These are phyloP conservation scores for Acidiella bohemica DNA, from an alignment of 495 filamentous ascomycete genomes.

Conservation along the genomic window DNA sequence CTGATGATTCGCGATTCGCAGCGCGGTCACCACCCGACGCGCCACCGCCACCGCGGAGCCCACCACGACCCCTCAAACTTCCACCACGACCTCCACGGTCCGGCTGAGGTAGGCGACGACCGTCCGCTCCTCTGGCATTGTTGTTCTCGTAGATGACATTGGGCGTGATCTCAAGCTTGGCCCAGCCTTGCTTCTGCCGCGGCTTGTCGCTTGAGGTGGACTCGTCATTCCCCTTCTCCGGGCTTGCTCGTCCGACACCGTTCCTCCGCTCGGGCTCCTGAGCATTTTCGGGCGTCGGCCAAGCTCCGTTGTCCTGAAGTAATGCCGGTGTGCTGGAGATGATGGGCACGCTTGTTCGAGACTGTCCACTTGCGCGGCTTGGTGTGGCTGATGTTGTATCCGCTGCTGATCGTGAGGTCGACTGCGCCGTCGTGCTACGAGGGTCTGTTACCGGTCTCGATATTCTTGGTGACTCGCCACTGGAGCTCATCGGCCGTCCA, in stretches of 20 bases:
- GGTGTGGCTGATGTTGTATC: neutral
- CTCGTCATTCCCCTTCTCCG: conserved; percentile 33
- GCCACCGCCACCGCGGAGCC: conserved; percentile 29
- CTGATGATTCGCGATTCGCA: too few species aligned
- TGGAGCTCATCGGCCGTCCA: too few species aligned
- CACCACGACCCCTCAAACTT: conserved; percentile 19
- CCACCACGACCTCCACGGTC: conserved; percentile 9
- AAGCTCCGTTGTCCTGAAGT: conserved; percentile 60
- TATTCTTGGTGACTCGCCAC: too few species aligned
- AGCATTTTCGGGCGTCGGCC: conserved; percentile 81
- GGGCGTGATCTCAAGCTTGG: conserved; percentile 54
- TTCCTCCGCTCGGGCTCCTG: conserved; percentile 60
- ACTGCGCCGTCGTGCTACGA: too few species aligned
- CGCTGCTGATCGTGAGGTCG: neutral
- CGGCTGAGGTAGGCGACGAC: conserved; percentile 2
- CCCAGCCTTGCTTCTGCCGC: conserved; percentile 32
- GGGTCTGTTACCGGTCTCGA: too few species aligned
- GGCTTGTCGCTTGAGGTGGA: conserved; percentile 26
- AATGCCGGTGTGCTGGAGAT: conserved; percentile 41
- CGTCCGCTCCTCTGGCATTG: conserved; percentile 16
- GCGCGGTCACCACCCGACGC: too few species aligned
- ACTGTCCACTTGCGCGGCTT: neutral
- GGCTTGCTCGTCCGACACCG: conserved; percentile 43
- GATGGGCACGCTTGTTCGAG: conserved; percentile 4
- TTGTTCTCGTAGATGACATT: conserved; percentile 40